A percentile compares a stretch with the other conserved stretches of the same genome.
These are phyloP conservation scores for Lophiostoma macrostomum DNA, from an alignment of 495 filamentous ascomycete species.

Conservation along the genomic window DNA sequence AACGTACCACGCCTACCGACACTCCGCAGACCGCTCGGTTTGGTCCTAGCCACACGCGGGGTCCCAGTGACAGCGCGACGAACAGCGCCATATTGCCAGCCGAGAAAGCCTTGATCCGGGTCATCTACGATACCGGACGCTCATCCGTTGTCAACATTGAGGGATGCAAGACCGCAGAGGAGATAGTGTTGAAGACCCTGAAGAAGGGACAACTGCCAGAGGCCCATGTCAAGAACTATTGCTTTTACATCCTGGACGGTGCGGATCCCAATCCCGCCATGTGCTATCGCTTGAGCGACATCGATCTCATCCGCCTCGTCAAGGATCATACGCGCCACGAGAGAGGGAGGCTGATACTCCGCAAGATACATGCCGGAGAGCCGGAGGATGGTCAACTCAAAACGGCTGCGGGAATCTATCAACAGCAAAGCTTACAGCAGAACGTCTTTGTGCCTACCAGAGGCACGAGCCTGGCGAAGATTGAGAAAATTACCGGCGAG, in stretches of 20 bases:
- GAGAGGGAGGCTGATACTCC: constrained; percentile 81
- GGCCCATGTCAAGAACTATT: constrained; percentile 46
- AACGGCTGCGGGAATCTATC: constrained; percentile 75
- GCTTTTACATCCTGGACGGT: constrained; percentile 62
- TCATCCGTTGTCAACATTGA: constrained; percentile 86
- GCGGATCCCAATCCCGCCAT: constrained; percentile 73
- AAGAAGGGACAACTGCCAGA: constrained; percentile 66
- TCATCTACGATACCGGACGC: constrained; percentile 82
- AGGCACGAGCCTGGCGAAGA: constrained; percentile 68
- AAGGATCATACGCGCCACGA: constrained; percentile 71
- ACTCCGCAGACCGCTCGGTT: constrained; percentile 45
- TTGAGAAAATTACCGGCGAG: constrained; percentile 81
- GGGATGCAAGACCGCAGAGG: constrained; percentile 83
- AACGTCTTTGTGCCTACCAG: constrained; percentile 60
- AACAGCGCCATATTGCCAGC: constrained; percentile 63
- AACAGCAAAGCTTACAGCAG: constrained; percentile 71
- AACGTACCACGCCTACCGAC: constrained; percentile 32
- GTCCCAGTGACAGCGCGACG: constrained; percentile 69
- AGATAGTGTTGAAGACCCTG: constrained; percentile 80
- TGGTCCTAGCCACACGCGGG: constrained; percentile 52
- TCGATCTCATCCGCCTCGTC: constrained; percentile 82
- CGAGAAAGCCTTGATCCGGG: constrained; percentile 78
- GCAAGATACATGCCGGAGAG: constrained; percentile 83
- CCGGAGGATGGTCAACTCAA: constrained; percentile 77
- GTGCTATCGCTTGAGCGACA: constrained; percentile 75